Conservation (phyloP, 2,329 filamentous ascomycete species). For the Aspergillus novofumigatus region DNA sequence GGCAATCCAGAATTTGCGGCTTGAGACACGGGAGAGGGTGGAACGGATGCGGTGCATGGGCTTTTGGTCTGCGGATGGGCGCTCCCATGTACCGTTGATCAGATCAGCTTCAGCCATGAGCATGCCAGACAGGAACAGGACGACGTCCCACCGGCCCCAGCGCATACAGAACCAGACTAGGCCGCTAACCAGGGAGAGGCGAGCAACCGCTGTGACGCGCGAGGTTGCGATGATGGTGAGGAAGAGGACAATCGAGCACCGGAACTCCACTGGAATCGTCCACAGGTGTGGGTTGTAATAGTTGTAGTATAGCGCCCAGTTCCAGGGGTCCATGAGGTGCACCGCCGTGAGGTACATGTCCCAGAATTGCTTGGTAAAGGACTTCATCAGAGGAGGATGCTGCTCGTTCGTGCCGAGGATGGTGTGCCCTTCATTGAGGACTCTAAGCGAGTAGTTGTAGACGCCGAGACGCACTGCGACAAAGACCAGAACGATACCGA, state of each 20-base stretch:
- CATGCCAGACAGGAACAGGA: conserved; percentile 41
- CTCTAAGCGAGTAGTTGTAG: conserved; percentile 35
- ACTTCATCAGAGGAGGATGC: conserved; percentile 36
- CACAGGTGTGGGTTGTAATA: conserved; percentile 46
- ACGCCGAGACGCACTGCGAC: conserved; percentile 41
- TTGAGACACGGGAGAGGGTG: conserved; percentile 17
- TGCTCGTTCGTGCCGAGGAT: conserved; percentile 41
- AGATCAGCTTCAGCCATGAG: conserved; percentile 42
- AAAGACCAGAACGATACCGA: conserved; percentile 39
- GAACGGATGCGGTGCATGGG: conserved; percentile 7
- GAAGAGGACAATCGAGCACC: conserved; percentile 43
- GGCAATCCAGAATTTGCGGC: conserved; percentile 32
- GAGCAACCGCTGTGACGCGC: conserved; percentile 29
- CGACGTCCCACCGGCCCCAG: conserved; percentile 42
- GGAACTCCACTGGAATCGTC: conserved; percentile 46
- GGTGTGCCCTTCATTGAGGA: conserved; percentile 34
- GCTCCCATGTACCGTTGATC: conserved; percentile 36
- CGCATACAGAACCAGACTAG: conserved; percentile 39
- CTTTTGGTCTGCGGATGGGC: conserved; percentile 14
- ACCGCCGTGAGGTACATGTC: conserved; percentile 33
- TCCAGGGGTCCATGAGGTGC: conserved; percentile 35
- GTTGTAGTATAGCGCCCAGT: conserved; percentile 39
- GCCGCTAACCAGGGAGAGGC: conserved; percentile 30
- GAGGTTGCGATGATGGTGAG: conserved; percentile 39
- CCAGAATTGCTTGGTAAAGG: conserved; percentile 32